A percentile compares a stretch with the other conserved stretches of the same genome.
These are phyloP conservation scores for Raphanus sativus DNA, from an alignment of 345 rosid species.

Conservation along the genomic window DNA sequence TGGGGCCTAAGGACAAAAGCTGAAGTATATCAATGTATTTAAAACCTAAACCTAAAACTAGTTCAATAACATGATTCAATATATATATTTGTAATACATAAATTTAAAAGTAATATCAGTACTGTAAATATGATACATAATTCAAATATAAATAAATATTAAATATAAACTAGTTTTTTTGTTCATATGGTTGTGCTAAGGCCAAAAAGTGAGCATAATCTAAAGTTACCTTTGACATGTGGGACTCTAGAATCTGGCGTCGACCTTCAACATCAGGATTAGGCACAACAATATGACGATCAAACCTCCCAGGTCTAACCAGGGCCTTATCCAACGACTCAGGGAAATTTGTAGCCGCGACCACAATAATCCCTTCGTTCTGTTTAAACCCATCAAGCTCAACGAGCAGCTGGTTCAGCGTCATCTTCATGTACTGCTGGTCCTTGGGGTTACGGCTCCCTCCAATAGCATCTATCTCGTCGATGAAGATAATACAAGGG, in stretches of 20 bases:
- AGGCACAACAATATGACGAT: constrained; percentile 87
- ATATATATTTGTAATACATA: no score
- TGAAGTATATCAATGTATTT: no score
- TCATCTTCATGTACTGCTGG: constrained; percentile 97
- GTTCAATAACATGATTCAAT: no score
- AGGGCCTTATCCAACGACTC: constrained; percentile 93
- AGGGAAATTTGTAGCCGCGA: constrained; percentile 94
- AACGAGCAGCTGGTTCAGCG: constrained; percentile 89
- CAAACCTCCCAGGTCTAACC: constrained; percentile 97
- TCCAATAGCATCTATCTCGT: constrained; percentile 97
- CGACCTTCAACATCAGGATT: constrained; percentile 98
- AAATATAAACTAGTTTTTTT: no score
- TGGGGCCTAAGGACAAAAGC: background rate
- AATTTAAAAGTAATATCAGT: no score
- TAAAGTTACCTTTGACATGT: constrained; percentile 87
- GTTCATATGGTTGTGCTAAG: no score
- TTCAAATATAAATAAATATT: no score
- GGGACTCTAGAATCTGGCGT: constrained; percentile 89
- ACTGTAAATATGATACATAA: no score
- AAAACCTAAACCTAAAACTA: no score
- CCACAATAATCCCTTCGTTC: constrained; percentile 93
- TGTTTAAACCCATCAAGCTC: constrained; percentile 98
- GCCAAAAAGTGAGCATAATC: constrained; percentile 8
- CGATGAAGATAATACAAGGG: constrained; percentile 96
- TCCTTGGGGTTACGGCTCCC: constrained; percentile 93